Conservation (phyloP, 2,329 filamentous ascomycete genomes). For the Sporothrix inflata region DNA sequence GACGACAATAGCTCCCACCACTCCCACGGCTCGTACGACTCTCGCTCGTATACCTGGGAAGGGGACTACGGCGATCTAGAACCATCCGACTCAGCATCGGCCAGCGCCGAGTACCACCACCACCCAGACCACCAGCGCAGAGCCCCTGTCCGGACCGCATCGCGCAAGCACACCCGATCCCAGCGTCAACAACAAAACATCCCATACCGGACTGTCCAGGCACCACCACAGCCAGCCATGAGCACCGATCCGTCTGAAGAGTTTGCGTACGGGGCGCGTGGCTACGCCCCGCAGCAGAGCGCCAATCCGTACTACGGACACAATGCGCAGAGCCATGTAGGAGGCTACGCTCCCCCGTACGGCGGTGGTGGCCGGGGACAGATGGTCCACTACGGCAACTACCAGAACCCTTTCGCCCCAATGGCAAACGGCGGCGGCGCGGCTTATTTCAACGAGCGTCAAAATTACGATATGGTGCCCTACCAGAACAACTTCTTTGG, state of each 20-base stretch:
- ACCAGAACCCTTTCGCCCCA: constrained; percentile 50
- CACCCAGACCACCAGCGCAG: constrained; percentile 34
- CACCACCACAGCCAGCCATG: constrained; percentile 53
- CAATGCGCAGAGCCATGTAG: constrained; percentile 55
- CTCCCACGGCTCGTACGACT: constrained; percentile 36
- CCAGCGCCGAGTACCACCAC: constrained; percentile 42
- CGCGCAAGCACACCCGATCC: constrained; percentile 46
- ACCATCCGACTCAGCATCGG: constrained; percentile 63
- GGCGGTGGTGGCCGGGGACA: constrained; percentile 41
- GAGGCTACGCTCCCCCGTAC: constrained; percentile 45
- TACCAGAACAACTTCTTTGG: constrained; percentile 48
- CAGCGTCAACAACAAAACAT: constrained; percentile 40
- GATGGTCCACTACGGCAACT: constrained; percentile 52
- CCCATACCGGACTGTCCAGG: constrained; percentile 38
- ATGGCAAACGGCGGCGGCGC: constrained; percentile 46
- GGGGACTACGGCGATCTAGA: constrained; percentile 55
- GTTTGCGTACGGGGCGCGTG: constrained; percentile 49
- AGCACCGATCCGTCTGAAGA: constrained; percentile 69
- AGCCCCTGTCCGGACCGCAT: constrained; percentile 45
- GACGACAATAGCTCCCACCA: constrained; percentile 46
- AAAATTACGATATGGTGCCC: constrained; percentile 56
- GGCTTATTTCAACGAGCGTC: constrained; percentile 49
- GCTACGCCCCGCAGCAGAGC: constrained; percentile 39
- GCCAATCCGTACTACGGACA: constrained; percentile 37
- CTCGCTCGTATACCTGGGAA: constrained; percentile 40